Conservation (phyloP, 2,329 filamentous ascomycete genomes). For the Aspergillus sergii region DNA sequence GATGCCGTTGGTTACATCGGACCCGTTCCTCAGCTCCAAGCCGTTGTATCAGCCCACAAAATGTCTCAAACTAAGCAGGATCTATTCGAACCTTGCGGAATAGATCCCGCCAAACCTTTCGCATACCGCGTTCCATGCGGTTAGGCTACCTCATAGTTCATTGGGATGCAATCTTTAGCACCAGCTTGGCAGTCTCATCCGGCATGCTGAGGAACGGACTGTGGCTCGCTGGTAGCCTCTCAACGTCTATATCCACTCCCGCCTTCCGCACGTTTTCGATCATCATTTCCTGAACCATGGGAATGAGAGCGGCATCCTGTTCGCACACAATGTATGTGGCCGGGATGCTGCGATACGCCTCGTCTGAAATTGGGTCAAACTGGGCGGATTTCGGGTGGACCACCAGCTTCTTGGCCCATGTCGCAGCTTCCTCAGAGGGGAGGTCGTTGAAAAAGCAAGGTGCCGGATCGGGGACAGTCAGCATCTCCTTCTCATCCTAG, state of each 20-base stretch:
- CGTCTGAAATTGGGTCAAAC: not conserved
- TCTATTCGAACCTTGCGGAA: not conserved
- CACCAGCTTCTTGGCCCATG: not conserved
- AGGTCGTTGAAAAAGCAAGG: slow-evolving; percentile 3
- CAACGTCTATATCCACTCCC: not conserved
- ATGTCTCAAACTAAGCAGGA: not conserved
- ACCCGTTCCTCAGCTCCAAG: not conserved
- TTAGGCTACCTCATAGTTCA: not conserved
- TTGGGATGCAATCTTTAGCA: not conserved
- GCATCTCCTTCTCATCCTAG: not conserved
- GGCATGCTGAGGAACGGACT: slow-evolving; percentile 2
- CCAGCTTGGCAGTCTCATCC: not conserved
- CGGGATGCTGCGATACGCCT: slow-evolving; percentile 6
- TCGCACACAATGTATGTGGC: slow-evolving; percentile 10
- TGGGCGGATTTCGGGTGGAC: not conserved
- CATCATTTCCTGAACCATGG: slow-evolving; percentile 4
- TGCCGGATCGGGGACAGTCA: not conserved
- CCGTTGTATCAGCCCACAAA: not conserved
- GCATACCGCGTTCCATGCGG: not conserved
- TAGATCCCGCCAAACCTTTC: not conserved
- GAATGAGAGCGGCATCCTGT: slow-evolving; percentile 2
- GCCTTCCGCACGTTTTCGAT: not conserved
- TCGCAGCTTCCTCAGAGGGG: not conserved
- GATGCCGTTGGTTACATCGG: not conserved
- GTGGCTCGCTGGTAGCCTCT: not conserved